A percentile compares a stretch with the other conserved stretches of the same genome.
Conservation (phyloP, 2,329 filamentous ascomycete species). For the Fusarium sublunatum region DNA sequence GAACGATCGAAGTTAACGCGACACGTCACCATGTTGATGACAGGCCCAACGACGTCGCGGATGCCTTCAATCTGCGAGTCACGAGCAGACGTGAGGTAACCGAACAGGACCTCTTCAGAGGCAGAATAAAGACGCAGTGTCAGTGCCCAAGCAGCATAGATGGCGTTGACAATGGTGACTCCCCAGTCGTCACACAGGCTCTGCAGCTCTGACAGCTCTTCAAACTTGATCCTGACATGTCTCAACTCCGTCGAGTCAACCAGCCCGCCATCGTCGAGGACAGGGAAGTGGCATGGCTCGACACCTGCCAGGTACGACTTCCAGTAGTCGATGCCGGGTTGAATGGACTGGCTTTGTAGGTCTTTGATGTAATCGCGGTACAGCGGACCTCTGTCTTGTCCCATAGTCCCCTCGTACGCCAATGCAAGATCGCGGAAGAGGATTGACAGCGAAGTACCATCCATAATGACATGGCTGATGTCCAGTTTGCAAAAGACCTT, state of each 20-base stretch:
- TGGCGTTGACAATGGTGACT: constrained; percentile 34
- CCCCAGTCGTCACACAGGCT: constrained; percentile 20
- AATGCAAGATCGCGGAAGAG: constrained; percentile 36
- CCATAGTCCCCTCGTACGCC: constrained; percentile 15
- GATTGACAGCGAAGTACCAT: constrained; percentile 37
- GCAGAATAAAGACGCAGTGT: constrained; percentile 54
- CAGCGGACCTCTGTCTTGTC: constrained; percentile 18
- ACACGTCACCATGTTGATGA: constrained; percentile 68
- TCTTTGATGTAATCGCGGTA: constrained; percentile 34
- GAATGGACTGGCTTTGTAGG: constrained; percentile 14
- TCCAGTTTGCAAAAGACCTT: constrained; percentile 41
- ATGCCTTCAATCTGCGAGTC: constrained; percentile 62
- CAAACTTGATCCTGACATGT: constrained; percentile 35
- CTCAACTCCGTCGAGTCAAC: constrained; percentile 27
- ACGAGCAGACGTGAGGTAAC: constrained; percentile 64
- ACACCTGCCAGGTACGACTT: constrained; percentile 25
- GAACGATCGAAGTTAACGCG: constrained; percentile 52
- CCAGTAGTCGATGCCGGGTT: constrained; percentile 30
- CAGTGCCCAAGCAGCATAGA: constrained; percentile 41
- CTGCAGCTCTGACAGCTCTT: constrained; percentile 18
- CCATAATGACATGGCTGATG: constrained; percentile 41
- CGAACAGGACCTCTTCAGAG: constrained; percentile 62
- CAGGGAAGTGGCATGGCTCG: constrained; percentile 35
- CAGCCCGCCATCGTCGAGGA: constrained; percentile 26
- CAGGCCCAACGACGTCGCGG: constrained; percentile 60